Base-by-base conservation (phyloP, 768 basidiomycete genomes). In the Mycena maculata region DNA sequence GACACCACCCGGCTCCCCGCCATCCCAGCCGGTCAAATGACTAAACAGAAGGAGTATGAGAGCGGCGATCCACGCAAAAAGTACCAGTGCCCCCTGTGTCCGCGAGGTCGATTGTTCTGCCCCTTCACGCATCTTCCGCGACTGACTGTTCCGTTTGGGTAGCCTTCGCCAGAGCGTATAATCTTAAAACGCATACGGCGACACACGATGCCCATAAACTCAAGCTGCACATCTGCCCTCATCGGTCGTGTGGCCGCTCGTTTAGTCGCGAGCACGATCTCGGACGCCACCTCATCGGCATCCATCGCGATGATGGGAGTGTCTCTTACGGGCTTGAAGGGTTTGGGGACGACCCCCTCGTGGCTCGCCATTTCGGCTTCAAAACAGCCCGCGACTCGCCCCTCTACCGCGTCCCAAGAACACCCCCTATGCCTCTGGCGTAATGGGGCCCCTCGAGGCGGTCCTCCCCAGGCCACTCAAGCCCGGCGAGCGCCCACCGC, bases 211-310 rank as follows among this genome's bases (percentile, higher is more conserved):
- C 96, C 25, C 90, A 94, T 77, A 86, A 96, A 65, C 81, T 91
- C 54, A 98, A 97, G 82, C 94, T 94, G 7, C 92, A 94, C 76
- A 86, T 90, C 48, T 98, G 96, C 78, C 92, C 91, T 45, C 93
- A 97, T 79, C 83, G 87, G 45, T 87, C 89, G 3, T 98, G 96
- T 68, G 92, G 91, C 36, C 90, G 96, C 60, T 94, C 94, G 22
- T 98, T 98, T 79, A 95, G 93, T 70, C 90, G 96, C 71, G 93
- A 97, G 79, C 96, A 98, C 75, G 96, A 98, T 74, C 82, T 98
- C 10, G 94, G 94, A 15, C 91, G 96, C 44, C 96, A 98, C 77
- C 85, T 93, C 59, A 87, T 93, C 52, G 92, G 91, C 67, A 95
- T 96, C 63, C 94, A 96, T 71, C 89, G 90, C 41, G 90, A 90